Evolutionary conservation across 306 rosid genomes (phyloP).

Genomic region (Dryas alaskensis): DNA sequence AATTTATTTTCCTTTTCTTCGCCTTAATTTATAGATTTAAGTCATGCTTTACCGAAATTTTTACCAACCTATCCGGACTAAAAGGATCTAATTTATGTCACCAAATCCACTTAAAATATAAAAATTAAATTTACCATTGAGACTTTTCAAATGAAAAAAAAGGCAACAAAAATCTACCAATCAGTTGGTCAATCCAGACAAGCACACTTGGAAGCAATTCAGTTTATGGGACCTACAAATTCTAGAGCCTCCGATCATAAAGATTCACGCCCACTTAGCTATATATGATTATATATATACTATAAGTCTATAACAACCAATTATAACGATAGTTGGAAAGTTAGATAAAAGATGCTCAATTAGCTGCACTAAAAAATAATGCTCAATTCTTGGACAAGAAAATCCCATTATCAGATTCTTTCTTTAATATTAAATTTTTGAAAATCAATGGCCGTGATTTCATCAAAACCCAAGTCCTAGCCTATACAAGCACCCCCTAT

Average conservation of each 20-base stretch:
- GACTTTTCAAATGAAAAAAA: background rate
- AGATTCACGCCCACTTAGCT: background rate
- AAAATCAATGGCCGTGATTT: constrained; percentile 10
- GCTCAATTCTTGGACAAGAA: constrained; percentile 8
- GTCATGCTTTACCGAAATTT: too few species aligned
- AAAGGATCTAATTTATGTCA: too few species aligned
- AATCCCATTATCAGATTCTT: constrained; percentile 12
- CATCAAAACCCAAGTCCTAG: constrained; percentile 1
- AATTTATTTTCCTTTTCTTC: too few species aligned
- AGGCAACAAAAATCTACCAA: background rate
- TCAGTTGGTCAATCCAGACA: background rate
- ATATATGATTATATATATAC: constrained; percentile 3
- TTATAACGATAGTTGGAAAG: background rate
- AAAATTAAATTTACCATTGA: too few species aligned
- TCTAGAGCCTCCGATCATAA: constrained; percentile 7
- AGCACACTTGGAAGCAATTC: background rate
- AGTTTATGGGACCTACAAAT: constrained; percentile 9
- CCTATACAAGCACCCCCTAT: constrained; percentile 28
- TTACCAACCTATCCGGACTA: too few species aligned
- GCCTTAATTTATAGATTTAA: too few species aligned
- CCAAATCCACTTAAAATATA: too few species aligned
- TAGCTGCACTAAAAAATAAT: background rate
- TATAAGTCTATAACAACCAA: constrained; percentile 3
- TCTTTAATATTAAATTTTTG: background rate
- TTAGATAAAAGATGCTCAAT: constrained; percentile 21